Base-by-base conservation (phyloP, 768 basidiomycete genomes). In the Tylopilus sp. region DNA sequence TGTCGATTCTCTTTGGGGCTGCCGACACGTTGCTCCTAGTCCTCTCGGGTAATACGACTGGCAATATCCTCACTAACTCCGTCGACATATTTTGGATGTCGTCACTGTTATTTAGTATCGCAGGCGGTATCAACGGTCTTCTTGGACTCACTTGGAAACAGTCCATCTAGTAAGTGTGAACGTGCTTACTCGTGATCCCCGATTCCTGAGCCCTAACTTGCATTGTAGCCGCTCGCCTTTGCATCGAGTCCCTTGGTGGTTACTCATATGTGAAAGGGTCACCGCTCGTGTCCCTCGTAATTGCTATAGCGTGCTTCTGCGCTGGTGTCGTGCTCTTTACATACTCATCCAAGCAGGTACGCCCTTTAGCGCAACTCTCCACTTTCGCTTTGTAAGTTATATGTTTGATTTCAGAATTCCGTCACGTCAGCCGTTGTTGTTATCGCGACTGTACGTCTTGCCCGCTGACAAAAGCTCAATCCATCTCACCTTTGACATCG, bases 271-370 rank as follows among this genome's bases (percentile, higher is more conserved):
- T 91, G 72, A 91, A 90, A 65, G 76, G 88, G 30, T 88, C 87
- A 6, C 89, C 89, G 16, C 76, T 91, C 29, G 85, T 90, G 55
- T 89, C 91, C 72, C 80, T 91, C 43, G 88, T 91, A 54, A 76
- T 91, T 66, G 89, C 89, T 48, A 87, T 91, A 41, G 86, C 87
- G 36, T 87, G 85, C 69, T 92, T 92, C 70, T 89, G 86, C 1
- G 77, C 86, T 36, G 89, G 89, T 14, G 76, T 91, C n/a, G 84
- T 86, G 62, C 79, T 85, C 40, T 91, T 91, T 63, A 78, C 86
- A 12, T 91, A 89, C 63, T 82, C 88, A 3, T 87, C 89, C 17
- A 57, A 69, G 9, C 86, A 87, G 76, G 87, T 84, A 67, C 38
- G 76, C 54, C 36, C 34, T 14, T 19, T 38, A 17, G 24, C 17